These are phyloP conservation scores for Fraxinus cuspidata DNA, from an alignment of 257 asterid genomes.

Conservation along the genomic window DNA sequence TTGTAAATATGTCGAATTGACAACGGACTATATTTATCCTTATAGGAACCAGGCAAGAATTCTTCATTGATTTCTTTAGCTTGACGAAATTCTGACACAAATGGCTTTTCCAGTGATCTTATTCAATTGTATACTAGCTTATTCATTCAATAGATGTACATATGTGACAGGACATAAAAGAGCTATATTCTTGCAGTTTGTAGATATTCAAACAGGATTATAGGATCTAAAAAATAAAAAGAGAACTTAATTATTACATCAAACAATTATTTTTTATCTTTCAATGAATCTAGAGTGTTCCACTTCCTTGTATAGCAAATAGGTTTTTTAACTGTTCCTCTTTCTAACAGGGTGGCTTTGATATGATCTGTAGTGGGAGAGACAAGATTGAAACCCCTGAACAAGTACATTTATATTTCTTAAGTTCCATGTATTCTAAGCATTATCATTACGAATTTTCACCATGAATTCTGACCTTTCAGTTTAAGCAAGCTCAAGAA, in stretches of 20 bases:
- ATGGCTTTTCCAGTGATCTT: slow-evolving; percentile 3
- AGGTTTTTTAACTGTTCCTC: not conserved
- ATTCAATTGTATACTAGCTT: not conserved
- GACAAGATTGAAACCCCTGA: slow-evolving; percentile 99
- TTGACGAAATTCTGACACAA: not conserved
- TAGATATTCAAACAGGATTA: not conserved
- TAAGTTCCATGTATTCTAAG: not conserved
- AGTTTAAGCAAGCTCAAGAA: slow-evolving; percentile 98
- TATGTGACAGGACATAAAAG: not conserved
- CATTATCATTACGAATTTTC: not conserved
- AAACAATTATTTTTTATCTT: not conserved
- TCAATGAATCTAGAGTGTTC: not conserved
- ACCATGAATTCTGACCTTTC: slow-evolving; percentile 16
- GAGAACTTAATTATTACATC: not conserved
- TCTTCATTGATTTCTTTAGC: not conserved
- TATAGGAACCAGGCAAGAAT: slow-evolving; percentile 82
- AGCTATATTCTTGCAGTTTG: not conserved
- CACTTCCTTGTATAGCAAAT: not conserved
- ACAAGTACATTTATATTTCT: slow-evolving; percentile 52
- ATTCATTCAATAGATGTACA: not conserved
- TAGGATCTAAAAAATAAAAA: not conserved
- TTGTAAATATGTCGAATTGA: slow-evolving; percentile 72
- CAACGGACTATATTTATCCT: slow-evolving; percentile 85
- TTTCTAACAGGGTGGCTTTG: slow-evolving; percentile 90
- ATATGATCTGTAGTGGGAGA: slow-evolving; percentile 97